Evolutionary conservation across 2,329 filamentous ascomycete genomes (phyloP).

Genomic region (Elsinoe arachidis): DNA sequence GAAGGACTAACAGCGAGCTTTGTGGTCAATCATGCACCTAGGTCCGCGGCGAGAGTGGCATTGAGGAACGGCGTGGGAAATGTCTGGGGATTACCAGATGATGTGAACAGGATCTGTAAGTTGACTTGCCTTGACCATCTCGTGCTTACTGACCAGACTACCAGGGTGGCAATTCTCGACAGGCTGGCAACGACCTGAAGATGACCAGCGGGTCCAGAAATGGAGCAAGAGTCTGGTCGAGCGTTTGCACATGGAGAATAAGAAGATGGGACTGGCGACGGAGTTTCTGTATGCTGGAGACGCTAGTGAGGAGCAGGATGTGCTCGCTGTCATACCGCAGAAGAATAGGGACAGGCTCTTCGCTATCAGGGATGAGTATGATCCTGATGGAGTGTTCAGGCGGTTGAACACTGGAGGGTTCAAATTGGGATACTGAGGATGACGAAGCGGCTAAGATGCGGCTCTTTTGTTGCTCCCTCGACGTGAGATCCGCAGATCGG

Average conservation of each 20-base stretch:
- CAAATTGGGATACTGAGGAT: conserved; percentile 26
- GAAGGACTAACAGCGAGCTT: background rate
- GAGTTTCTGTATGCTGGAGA: conserved; percentile 42
- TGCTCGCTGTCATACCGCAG: conserved; percentile 34
- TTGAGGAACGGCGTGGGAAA: background rate
- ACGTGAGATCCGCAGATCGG: background rate
- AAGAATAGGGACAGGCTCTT: conserved; percentile 29
- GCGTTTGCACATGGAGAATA: background rate
- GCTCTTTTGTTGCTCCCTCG: conserved; percentile 8
- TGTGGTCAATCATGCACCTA: background rate
- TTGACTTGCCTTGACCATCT: background rate
- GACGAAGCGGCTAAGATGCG: background rate
- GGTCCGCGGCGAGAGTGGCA: background rate
- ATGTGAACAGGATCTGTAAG: background rate
- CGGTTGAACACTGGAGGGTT: conserved; percentile 36
- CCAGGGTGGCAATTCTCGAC: conserved; percentile 1
- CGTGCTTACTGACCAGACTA: background rate
- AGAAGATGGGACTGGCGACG: background rate
- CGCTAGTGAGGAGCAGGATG: conserved; percentile 35
- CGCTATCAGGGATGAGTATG: conserved; percentile 31
- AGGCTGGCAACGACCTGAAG: background rate
- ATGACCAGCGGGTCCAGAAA: background rate
- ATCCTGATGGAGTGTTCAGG: conserved; percentile 35
- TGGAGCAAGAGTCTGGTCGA: conserved; percentile 2
- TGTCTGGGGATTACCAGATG: background rate